These are phyloP conservation scores for Solanum virginianum DNA, from an alignment of 257 asterid species.

Conservation along the genomic window DNA sequence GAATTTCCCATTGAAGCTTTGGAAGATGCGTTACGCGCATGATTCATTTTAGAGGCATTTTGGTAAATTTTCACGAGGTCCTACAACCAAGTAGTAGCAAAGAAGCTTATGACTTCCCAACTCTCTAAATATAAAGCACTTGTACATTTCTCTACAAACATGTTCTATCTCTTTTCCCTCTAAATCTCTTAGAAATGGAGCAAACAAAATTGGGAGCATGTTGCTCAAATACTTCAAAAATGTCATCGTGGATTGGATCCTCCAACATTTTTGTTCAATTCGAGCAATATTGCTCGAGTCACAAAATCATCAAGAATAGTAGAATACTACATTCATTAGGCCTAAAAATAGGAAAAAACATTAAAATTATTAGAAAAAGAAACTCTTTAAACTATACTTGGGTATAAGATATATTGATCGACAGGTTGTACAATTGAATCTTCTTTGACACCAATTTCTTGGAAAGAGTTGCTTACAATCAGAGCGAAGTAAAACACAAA, in stretches of 20 bases:
- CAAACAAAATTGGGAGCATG: neutral
- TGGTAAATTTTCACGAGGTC: too few species aligned
- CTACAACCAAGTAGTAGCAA: slow-evolving; percentile 3
- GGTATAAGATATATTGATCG: too few species aligned
- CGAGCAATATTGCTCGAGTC: neutral
- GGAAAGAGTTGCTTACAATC: too few species aligned
- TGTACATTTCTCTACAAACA: neutral
- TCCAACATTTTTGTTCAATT: too few species aligned
- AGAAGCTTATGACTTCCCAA: neutral
- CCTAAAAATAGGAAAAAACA: neutral
- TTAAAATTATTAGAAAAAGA: too few species aligned
- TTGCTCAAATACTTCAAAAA: neutral
- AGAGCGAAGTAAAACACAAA: too few species aligned
- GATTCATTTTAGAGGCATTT: too few species aligned
- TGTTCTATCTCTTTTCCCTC: neutral
- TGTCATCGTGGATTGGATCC: neutral
- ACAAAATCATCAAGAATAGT: neutral
- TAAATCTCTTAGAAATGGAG: slow-evolving; percentile 7
- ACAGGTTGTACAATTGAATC: too few species aligned
- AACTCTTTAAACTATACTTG: too few species aligned
- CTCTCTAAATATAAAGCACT: neutral
- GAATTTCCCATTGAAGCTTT: accelerated
- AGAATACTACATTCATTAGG: neutral
- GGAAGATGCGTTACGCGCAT: accelerated
- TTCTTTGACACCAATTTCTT: too few species aligned